These are phyloP conservation scores for Eremothecium sinecaudum DNA, from an alignment of 1,139 yeast genomes.

Conservation along the genomic window DNA sequence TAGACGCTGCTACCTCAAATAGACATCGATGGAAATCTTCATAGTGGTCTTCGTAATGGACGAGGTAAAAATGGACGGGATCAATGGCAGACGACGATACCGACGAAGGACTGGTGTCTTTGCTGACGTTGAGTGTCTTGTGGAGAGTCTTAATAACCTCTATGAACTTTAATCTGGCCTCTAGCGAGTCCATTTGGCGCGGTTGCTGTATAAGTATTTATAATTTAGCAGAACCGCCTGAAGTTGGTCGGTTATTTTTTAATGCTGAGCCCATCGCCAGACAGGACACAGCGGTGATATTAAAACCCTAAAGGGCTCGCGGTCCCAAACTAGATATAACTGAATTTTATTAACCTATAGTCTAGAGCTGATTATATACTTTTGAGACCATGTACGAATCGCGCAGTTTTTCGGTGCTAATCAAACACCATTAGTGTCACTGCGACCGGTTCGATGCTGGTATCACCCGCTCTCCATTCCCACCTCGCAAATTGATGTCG, in stretches of 20 bases:
- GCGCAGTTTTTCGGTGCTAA: too few relatives aligned
- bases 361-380: slow-evolving; percentile 1
- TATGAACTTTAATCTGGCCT: slow-evolving; percentile 28
- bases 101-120: slow-evolving; percentile 10
- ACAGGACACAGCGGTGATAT: too few relatives aligned
- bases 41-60: slow-evolving; percentile 24
- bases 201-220: too few relatives aligned
- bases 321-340: too few relatives aligned
- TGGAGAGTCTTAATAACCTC: slow-evolving; percentile 26
- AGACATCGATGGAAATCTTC: slow-evolving; percentile 31
- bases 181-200: slow-evolving; percentile 32
- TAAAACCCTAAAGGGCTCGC: too few relatives aligned
- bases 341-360: not conserved
- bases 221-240: too few relatives aligned
- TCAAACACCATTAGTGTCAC: too few relatives aligned
- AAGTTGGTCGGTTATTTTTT: too few relatives aligned
- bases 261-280: too few relatives aligned
- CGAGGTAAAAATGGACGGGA: slow-evolving; percentile 26
- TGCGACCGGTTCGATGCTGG: not conserved
- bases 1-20: slow-evolving; percentile 22
- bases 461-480: not conserved
- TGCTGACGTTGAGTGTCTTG: slow-evolving; percentile 21
- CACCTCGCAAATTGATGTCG: not conserved
- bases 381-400: too few relatives aligned
- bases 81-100: slow-evolving; percentile 12